Evolutionary conservation across 768 basidiomycete species (phyloP).

Genomic region (Gyrodon lividus): DNA sequence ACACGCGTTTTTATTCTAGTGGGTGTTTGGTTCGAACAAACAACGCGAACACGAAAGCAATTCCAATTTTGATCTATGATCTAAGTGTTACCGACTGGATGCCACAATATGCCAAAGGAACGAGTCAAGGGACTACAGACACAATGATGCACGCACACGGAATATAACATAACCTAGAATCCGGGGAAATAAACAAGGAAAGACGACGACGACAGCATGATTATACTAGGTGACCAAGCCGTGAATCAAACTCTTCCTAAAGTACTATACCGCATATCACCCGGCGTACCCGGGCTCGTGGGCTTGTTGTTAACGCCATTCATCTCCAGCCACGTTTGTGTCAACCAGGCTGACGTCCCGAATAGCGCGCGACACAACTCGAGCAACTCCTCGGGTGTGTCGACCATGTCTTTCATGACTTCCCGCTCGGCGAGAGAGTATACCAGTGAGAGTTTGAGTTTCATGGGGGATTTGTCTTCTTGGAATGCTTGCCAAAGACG

Average conservation of each 20-base stretch:
- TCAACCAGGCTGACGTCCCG: slow-evolving; percentile 45
- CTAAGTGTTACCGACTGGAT: too few relatives aligned
- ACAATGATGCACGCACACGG: too few relatives aligned
- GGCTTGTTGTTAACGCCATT: neutral
- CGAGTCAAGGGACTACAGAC: too few relatives aligned
- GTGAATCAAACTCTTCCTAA: slow-evolving; percentile 20
- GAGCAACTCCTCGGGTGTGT: slow-evolving; percentile 41
- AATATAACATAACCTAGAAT: too few relatives aligned
- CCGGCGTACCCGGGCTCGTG: slow-evolving; percentile 2
- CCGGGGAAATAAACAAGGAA: too few relatives aligned
- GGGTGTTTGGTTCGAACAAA: slow-evolving; percentile 26
- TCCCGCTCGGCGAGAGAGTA: slow-evolving; percentile 46
- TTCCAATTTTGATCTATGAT: too few relatives aligned
- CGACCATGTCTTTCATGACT: slow-evolving; percentile 40
- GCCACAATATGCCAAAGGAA: too few relatives aligned
- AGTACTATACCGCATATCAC: slow-evolving; percentile 27
- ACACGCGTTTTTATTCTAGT: slow-evolving; percentile 7
- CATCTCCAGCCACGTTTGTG: slow-evolving; percentile 7
- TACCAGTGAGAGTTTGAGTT: slow-evolving; percentile 33
- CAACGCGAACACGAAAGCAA: too few relatives aligned
- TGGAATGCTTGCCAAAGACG: slow-evolving; percentile 29
- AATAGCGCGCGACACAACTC: slow-evolving; percentile 42
- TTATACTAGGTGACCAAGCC: too few relatives aligned
- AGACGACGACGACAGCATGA: too few relatives aligned
- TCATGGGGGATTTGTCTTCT: slow-evolving; percentile 24